phyloP scores from a whole-genome alignment of 129 eudicot genomes.

The Lonicera japonica region DNA sequence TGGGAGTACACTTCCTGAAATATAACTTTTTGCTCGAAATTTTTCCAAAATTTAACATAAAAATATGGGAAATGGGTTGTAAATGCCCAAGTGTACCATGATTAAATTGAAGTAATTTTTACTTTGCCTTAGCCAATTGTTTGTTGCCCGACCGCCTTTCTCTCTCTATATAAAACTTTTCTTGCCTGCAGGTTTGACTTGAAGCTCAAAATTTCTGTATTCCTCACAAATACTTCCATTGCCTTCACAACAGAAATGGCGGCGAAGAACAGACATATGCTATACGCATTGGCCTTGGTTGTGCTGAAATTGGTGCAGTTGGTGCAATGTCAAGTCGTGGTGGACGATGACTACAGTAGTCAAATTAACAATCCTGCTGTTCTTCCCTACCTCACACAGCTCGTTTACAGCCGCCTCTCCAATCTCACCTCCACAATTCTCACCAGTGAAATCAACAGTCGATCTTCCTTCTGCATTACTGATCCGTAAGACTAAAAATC shows the following conservation, averaged over 20 bases:
- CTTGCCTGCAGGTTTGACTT: not conserved
- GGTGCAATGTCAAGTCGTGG: constrained; percentile 34
- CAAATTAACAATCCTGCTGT: constrained; percentile 44
- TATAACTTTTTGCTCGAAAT: too few species aligned
- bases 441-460: constrained; percentile 29
- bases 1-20: too few species aligned
- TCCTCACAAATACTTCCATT: not conserved
- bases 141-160: not conserved
- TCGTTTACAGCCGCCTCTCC: constrained; percentile 37
- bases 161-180: not conserved
- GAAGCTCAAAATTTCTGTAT: not conserved
- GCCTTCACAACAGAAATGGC: not conserved
- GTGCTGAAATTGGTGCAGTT: constrained; percentile 24
- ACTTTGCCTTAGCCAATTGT: constrained; percentile 7
- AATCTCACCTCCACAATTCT: constrained; percentile 50
- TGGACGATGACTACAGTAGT: constrained; percentile 33
- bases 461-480: constrained; percentile 50
- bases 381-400: constrained; percentile 37
- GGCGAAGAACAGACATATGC: constrained; percentile 16
- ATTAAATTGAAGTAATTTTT: too few species aligned
- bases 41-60: too few species aligned
- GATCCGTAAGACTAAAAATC: constrained; percentile 84
- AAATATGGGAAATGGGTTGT: too few species aligned
- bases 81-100: too few species aligned
- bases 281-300: constrained; percentile 11